phyloP scores from a whole-genome alignment of 202 grass and related monocot species.

The Schoenoplectus triqueter region DNA sequence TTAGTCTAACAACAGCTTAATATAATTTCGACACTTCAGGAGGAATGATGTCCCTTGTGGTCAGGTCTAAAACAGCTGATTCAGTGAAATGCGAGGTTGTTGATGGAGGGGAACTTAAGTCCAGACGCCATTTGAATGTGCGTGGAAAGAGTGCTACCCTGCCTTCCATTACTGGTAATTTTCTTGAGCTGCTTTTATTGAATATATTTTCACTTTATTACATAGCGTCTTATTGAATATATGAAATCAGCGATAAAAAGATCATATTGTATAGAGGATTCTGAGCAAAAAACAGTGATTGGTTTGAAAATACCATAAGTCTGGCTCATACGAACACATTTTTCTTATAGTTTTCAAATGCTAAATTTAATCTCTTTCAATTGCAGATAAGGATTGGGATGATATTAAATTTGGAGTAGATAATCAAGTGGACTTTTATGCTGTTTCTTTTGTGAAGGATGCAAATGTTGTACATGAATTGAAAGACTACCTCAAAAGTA shows the following conservation, averaged over 20 bases:
- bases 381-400: constrained; percentile 98
- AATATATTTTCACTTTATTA: neutral
- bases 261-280: neutral
- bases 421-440: constrained; percentile 97
- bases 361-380: constrained; percentile 30
- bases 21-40: constrained; percentile 52
- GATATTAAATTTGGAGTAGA: constrained; percentile 99
- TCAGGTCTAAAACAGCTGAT: constrained; percentile 87
- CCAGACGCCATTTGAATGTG: constrained; percentile 93
- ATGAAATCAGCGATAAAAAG: neutral
- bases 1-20: constrained; percentile 24
- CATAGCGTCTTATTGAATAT: neutral
- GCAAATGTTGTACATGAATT: constrained; percentile 96
- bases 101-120: constrained; percentile 98
- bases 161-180: constrained; percentile 94
- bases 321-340: neutral
- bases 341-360: neutral
- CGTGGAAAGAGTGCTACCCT: constrained; percentile 98
- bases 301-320: neutral
- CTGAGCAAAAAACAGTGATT: neutral
- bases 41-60: constrained; percentile 96
- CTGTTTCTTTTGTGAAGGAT: constrained; percentile 99
- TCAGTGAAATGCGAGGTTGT: constrained; percentile 96
- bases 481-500: constrained; percentile 97
- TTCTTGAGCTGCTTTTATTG: constrained; percentile 15